These are phyloP conservation scores for Piper longum DNA, from an alignment of 164 flowering plant species.

Conservation along the genomic window DNA sequence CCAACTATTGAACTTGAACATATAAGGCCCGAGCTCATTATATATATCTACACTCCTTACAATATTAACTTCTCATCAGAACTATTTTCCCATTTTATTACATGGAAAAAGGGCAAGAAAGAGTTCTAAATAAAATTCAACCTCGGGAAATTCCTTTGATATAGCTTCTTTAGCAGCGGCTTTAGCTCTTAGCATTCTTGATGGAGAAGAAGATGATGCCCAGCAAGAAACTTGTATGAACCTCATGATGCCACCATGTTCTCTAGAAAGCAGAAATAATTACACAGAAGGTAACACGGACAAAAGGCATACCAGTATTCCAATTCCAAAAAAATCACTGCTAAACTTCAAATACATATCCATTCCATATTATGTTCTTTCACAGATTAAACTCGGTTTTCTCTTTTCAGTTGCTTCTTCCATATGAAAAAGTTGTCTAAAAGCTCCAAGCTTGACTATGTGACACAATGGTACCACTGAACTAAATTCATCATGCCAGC, in stretches of 20 bases:
- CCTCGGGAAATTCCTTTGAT: slow-evolving; percentile 73
- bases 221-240: slow-evolving; percentile 88
- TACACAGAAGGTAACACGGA: neutral
- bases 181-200: slow-evolving; percentile 69
- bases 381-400: too few species aligned
- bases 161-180: slow-evolving; percentile 91
- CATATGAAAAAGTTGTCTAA: too few species aligned
- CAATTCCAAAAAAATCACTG: neutral
- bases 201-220: slow-evolving; percentile 74
- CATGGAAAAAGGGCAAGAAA: neutral
- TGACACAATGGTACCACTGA: too few species aligned
- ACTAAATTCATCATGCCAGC: too few species aligned
- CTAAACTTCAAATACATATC: neutral
- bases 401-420: too few species aligned
- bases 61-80: too few species aligned
- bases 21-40: too few species aligned
- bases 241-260: slow-evolving; percentile 98
- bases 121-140: slow-evolving; percentile 7
- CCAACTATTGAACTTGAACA: too few species aligned
- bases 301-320: neutral
- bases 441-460: too few species aligned
- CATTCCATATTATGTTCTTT: too few species aligned
- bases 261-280: slow-evolving; percentile 66
- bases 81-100: too few species aligned
- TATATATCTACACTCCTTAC: too few species aligned